phyloP scores from a whole-genome alignment of 345 rosid species.

The Melaleuca quinquenervia region DNA sequence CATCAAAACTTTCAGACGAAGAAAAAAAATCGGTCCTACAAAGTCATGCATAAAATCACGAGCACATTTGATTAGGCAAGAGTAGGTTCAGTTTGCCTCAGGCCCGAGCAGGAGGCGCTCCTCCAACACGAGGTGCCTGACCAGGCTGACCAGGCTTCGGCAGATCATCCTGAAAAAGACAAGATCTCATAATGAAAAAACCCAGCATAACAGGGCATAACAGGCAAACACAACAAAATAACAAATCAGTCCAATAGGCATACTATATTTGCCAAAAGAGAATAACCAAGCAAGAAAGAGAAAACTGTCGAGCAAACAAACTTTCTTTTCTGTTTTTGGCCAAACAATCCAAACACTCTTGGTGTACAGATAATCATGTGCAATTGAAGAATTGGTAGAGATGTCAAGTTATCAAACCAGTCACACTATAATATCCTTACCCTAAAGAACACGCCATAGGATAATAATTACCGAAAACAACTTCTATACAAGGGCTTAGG shows the following conservation, averaged over 20 bases:
- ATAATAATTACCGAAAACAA: background rate
- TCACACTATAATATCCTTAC: background rate
- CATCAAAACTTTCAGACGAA: background rate
- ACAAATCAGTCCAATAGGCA: background rate
- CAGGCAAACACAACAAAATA: background rate
- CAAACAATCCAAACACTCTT: background rate
- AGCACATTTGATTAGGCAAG: background rate
- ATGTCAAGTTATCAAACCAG: background rate
- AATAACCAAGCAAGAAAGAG: background rate
- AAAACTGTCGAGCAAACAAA: background rate
- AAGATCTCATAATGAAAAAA: background rate
- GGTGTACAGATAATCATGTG: background rate
- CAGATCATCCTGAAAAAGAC: slow-evolving; percentile 22
- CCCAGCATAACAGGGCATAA: background rate
- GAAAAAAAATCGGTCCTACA: background rate
- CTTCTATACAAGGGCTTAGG: background rate
- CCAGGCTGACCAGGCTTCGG: slow-evolving; percentile 26
- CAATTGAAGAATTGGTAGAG: background rate
- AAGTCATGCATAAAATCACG: background rate
- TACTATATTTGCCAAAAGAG: background rate
- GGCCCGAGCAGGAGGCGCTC: slow-evolving; percentile 34
- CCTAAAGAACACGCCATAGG: background rate
- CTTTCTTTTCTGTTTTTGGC: background rate
- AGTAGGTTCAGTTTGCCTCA: slow-evolving; percentile 4
- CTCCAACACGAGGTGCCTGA: slow-evolving; percentile 47